Evolutionary conservation across 257 asterid species (phyloP).

Genomic region (Solanum medicagineum): DNA sequence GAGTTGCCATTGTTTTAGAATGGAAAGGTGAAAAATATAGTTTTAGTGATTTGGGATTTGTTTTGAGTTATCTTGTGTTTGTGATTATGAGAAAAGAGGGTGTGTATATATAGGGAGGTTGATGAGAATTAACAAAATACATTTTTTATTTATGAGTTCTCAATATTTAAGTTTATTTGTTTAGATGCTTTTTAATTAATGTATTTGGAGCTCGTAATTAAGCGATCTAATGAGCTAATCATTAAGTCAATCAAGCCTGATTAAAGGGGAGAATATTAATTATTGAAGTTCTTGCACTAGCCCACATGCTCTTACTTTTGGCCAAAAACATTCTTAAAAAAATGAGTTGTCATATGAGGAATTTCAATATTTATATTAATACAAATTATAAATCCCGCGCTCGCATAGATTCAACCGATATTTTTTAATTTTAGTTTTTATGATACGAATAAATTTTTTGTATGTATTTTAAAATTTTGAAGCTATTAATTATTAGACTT

Average conservation of each 20-base stretch:
- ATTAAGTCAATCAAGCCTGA: fast-evolving
- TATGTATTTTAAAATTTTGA: too few relatives aligned
- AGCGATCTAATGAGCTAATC: too few relatives aligned
- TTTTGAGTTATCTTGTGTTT: not conserved
- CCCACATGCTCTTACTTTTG: not conserved
- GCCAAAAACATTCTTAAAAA: not conserved
- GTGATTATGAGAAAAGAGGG: not conserved
- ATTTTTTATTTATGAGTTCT: too few relatives aligned
- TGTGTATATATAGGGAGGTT: not conserved
- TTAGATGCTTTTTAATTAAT: too few relatives aligned
- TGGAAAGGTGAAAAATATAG: not conserved
- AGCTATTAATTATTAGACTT: too few relatives aligned
- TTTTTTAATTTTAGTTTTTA: too few relatives aligned
- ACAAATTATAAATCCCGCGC: too few relatives aligned
- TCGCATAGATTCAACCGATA: too few relatives aligned
- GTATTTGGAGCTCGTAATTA: too few relatives aligned
- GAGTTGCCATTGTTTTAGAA: not conserved
- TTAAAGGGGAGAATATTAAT: too few relatives aligned
- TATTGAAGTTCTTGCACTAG: not conserved
- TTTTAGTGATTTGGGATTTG: not conserved
- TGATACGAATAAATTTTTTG: too few relatives aligned
- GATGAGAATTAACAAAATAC: not conserved
- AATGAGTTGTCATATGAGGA: not conserved
- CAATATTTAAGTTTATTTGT: too few relatives aligned
- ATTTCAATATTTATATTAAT: not conserved